These are phyloP conservation scores for Boletus sensibilis DNA, from an alignment of 768 basidiomycete species.

Conservation along the genomic window DNA sequence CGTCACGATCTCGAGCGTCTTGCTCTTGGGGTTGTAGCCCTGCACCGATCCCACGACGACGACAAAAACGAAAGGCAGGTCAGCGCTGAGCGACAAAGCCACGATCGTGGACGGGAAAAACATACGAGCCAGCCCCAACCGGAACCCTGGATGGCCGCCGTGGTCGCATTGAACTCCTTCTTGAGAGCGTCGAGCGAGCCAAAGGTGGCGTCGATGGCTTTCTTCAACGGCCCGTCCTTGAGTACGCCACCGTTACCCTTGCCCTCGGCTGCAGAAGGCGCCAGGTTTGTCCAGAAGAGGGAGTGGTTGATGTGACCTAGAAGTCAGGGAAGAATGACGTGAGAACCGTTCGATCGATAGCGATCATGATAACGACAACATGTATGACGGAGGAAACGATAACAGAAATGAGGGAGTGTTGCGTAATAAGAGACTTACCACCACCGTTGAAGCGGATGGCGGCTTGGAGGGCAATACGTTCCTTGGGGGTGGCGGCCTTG, in stretches of 20 bases:
- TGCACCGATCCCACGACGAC: conserved; percentile 23
- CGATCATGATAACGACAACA: conserved; percentile 15
- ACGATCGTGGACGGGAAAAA: conserved; percentile 13
- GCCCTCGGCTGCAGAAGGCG: conserved; percentile 52
- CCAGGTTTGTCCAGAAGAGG: conserved; percentile 94
- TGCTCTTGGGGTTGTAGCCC: conserved; percentile 68
- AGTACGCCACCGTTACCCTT: conserved; percentile 63
- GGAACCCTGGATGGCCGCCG: conserved; percentile 85
- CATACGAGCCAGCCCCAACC: conserved; percentile 97
- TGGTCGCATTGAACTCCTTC: conserved; percentile 81
- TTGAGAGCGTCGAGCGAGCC: conserved; percentile 71
- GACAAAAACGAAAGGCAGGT: neutral
- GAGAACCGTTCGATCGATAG: neutral
- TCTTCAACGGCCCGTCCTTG: conserved; percentile 62
- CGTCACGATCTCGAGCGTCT: conserved; percentile 81
- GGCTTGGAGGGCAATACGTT: conserved; percentile 83
- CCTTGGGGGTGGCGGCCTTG: conserved; percentile 65
- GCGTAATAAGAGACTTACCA: conserved; percentile 49
- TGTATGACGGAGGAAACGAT: neutral
- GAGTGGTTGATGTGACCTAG: conserved; percentile 91
- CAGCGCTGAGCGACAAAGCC: neutral
- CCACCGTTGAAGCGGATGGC: conserved; percentile 97
- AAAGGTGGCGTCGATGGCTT: conserved; percentile 59
- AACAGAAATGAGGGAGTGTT: neutral
- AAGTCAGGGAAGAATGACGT: neutral